A percentile compares a stretch with the other conserved stretches of the same genome.
Evolutionary conservation across 2,329 filamentous ascomycete genomes (phyloP).

Genomic region (Aspergillus fijiensis): DNA sequence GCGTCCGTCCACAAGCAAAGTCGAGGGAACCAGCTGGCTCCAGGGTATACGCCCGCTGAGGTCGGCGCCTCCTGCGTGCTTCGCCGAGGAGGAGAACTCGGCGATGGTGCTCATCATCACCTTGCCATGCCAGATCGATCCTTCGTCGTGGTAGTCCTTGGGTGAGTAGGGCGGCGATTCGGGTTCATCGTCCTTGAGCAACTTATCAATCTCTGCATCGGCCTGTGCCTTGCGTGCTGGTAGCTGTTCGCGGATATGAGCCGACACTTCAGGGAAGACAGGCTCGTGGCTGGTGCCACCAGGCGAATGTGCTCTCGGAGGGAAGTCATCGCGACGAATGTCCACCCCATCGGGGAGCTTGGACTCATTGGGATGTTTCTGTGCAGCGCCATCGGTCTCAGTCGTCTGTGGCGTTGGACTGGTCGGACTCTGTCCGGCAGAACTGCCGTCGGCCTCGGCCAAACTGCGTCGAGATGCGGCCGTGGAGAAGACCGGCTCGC

Average conservation of each 20-base stretch:
- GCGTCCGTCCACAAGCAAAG: conserved; percentile 62
- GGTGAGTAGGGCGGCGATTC: conserved; percentile 83
- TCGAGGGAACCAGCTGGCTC: conserved; percentile 70
- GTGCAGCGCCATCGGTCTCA: conserved; percentile 19
- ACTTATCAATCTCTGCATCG: conserved; percentile 85
- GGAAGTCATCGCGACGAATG: conserved; percentile 79
- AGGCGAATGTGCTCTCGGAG: conserved; percentile 78
- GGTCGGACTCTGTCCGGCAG: conserved; percentile 27
- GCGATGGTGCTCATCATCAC: conserved; percentile 75
- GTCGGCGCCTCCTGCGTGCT: conserved; percentile 81
- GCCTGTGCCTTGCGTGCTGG: conserved; percentile 55
- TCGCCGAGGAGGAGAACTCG: conserved; percentile 73
- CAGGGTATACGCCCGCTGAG: conserved; percentile 67
- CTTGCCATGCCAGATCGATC: conserved; percentile 75
- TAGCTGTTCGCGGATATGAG: conserved; percentile 39
- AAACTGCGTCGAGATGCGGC: conserved; percentile 47
- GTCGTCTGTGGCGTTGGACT: conserved; percentile 26
- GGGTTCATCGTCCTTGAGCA: conserved; percentile 78
- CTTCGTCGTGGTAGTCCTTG: conserved; percentile 68
- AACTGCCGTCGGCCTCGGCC: conserved; percentile 30
- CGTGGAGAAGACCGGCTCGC: conserved; percentile 50
- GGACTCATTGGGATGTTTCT: conserved; percentile 34
- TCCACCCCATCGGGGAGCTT: conserved; percentile 47
- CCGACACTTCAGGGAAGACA: conserved; percentile 45
- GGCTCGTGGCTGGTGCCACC: conserved; percentile 47